A percentile compares a stretch with the other conserved stretches of the same genome.
Evolutionary conservation across 1,139 yeast genomes (phyloP).

Genomic region (Blastobotrys persicus): DNA sequence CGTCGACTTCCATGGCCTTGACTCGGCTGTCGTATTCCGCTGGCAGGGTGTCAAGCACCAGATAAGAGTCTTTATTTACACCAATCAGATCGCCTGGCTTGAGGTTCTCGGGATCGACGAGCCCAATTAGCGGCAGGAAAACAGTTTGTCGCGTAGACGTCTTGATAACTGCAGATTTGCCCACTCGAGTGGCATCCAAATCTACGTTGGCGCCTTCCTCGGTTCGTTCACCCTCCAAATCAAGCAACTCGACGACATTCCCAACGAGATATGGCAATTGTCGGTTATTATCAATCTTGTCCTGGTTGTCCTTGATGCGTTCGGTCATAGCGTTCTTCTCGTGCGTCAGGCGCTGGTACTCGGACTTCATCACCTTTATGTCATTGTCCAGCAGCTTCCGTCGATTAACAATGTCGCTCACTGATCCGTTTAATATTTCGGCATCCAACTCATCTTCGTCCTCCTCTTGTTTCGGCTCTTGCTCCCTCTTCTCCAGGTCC

Average conservation of each 20-base stretch:
- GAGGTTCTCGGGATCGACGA: constrained; percentile 82
- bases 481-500: constrained; percentile 33
- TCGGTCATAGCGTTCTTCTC: constrained; percentile 92
- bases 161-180: constrained; percentile 97
- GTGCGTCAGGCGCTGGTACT: constrained; percentile 83
- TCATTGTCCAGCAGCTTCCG: constrained; percentile 90
- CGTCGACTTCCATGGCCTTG: constrained; percentile 99
- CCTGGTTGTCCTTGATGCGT: constrained; percentile 93
- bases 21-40: constrained; percentile 97
- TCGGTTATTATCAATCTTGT: constrained; percentile 91
- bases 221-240: constrained; percentile 80
- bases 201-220: constrained; percentile 97
- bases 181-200: constrained; percentile 84
- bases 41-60: constrained; percentile 90
- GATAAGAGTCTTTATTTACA: constrained; percentile 93
- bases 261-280: constrained; percentile 96
- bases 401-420: constrained; percentile 82
- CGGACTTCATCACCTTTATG: constrained; percentile 92
- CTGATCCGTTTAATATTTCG: constrained; percentile 74
- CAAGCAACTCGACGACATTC: constrained; percentile 93
- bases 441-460: constrained; percentile 61
- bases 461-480: constrained; percentile 27
- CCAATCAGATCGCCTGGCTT: constrained; percentile 98
- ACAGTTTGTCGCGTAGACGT: constrained; percentile 98
- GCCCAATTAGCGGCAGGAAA: constrained; percentile 90